Conservation (phyloP, 2,329 filamentous ascomycete genomes). For the Cryphonectria japonica region DNA sequence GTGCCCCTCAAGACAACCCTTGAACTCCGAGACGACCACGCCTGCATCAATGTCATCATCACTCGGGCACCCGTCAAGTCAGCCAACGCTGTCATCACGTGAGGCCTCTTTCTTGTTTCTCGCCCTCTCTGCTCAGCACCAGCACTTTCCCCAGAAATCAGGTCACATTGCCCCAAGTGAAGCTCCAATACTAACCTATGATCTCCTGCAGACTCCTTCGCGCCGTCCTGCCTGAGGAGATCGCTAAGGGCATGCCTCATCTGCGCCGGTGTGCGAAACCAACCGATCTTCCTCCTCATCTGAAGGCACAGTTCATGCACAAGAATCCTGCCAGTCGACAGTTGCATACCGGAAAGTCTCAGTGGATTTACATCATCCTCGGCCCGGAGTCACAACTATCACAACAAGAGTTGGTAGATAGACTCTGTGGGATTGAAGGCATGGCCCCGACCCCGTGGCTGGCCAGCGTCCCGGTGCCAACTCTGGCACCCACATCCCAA, state of each 20-base stretch:
- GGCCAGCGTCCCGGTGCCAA: constrained; percentile 68
- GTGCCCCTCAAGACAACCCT: constrained; percentile 68
- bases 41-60: constrained; percentile 67
- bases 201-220: constrained; percentile 53
- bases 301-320: constrained; percentile 66
- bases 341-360: constrained; percentile 63
- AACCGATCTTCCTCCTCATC: constrained; percentile 66
- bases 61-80: constrained; percentile 73
- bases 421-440: constrained; percentile 53
- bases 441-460: constrained; percentile 56
- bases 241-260: constrained; percentile 69
- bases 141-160: too few species aligned
- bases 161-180: background rate
- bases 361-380: constrained; percentile 62
- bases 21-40: constrained; percentile 63
- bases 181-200: constrained; percentile 33
- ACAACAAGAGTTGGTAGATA: constrained; percentile 54
- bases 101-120: constrained; percentile 37
- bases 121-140: background rate
- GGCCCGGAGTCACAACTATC: constrained; percentile 56
- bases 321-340: constrained; percentile 57
- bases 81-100: constrained; percentile 76
- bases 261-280: constrained; percentile 77
- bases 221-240: constrained; percentile 60
- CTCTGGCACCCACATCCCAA: constrained; percentile 74